Conservation (phyloP, 768 basidiomycete genomes). For the Tricholoma flavovirens region DNA sequence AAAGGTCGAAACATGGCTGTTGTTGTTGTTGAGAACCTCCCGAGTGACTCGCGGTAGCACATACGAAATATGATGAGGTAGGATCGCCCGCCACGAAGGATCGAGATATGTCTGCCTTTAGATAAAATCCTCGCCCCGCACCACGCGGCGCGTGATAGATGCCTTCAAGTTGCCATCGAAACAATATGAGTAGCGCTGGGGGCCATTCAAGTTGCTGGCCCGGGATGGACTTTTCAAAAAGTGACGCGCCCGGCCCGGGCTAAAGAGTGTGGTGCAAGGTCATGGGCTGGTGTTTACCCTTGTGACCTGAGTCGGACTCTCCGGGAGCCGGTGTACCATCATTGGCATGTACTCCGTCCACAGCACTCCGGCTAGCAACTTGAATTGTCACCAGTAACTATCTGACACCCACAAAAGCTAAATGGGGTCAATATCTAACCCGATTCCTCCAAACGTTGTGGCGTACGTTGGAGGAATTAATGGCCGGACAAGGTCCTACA, state of each 20-base stretch:
- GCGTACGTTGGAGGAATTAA: slow-evolving; percentile 12
- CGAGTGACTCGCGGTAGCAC: background rate
- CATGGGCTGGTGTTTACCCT: no score
- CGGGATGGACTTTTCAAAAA: no score
- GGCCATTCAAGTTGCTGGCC: background rate
- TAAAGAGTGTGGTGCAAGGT: background rate
- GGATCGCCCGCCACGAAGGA: background rate
- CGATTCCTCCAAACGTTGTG: slow-evolving; percentile 14
- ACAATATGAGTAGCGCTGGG: background rate
- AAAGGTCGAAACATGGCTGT: background rate
- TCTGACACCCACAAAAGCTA: background rate
- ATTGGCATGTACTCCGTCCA: no score
- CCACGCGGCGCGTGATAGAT: background rate
- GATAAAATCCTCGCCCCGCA: background rate
- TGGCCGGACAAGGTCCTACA: slow-evolving; percentile 3
- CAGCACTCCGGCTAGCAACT: no score
- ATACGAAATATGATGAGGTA: background rate
- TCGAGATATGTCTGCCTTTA: background rate
- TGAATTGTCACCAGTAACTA: background rate
- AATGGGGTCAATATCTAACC: background rate
- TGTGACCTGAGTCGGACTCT: background rate
- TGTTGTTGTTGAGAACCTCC: no score
- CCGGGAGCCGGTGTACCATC: no score
- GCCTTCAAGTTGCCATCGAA: background rate
- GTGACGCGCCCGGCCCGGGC: no score